Conservation (phyloP, 2,329 filamentous ascomycete species). For the Aspergillus sp. region DNA sequence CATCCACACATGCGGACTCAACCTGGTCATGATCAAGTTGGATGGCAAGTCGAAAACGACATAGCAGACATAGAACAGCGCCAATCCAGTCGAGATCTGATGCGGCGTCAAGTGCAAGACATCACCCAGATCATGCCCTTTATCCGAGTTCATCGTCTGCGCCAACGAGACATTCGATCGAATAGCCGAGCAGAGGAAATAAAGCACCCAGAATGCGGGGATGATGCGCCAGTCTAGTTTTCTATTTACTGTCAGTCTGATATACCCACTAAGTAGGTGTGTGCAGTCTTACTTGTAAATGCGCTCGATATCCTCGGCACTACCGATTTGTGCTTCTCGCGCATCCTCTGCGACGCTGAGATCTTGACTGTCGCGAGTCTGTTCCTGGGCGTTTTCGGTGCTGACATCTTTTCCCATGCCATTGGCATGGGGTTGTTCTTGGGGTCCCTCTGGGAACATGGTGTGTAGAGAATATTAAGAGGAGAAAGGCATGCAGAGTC, state of each 20-base stretch:
- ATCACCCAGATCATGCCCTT: constrained; percentile 69
- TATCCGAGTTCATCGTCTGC: constrained; percentile 81
- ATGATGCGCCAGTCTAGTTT: constrained; percentile 57
- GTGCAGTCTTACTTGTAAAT: constrained; percentile 28
- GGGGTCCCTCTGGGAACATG: too few relatives aligned
- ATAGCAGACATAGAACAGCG: constrained; percentile 89
- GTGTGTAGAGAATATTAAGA: too few relatives aligned
- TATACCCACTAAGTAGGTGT: background rate
- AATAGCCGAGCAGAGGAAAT: constrained; percentile 89
- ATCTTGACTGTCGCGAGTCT: too few relatives aligned
- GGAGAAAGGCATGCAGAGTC: too few relatives aligned
- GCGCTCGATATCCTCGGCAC: constrained; percentile 22
- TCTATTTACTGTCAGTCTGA: constrained; percentile 21
- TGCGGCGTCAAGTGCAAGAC: constrained; percentile 65
- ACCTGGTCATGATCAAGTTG: constrained; percentile 79
- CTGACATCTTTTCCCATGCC: too few relatives aligned
- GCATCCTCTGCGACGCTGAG: too few relatives aligned
- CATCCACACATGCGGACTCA: constrained; percentile 88
- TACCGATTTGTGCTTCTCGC: too few relatives aligned
- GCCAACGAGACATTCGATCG: constrained; percentile 87
- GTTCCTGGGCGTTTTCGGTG: too few relatives aligned
- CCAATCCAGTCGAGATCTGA: constrained; percentile 77
- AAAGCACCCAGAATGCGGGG: constrained; percentile 80
- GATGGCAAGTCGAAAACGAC: constrained; percentile 85
- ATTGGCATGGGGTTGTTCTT: too few relatives aligned